Base-by-base conservation (phyloP, 1,284 basidiomycete genomes). In the Blastosporella zonata region DNA sequence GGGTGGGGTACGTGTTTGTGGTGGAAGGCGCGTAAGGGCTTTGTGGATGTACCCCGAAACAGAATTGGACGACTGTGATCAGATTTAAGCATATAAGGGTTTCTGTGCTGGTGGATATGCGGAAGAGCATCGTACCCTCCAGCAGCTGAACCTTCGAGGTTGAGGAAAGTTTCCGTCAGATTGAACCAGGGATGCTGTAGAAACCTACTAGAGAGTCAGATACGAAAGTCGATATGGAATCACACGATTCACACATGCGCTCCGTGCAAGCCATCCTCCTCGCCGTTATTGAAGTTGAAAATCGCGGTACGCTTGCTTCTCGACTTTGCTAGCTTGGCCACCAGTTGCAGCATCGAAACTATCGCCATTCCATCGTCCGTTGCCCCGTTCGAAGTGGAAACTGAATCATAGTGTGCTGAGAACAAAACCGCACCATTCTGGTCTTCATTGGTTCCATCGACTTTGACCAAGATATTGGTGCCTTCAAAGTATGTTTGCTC, bases 211-310 rank as follows among this genome's bases (percentile, higher is more conserved):
- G 6, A 34, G 2, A 46, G 23, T 39, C 13, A 34, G 10, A 40
- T 21, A 1, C 28, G 22, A 29, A n/a, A 27, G 27, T 13, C 29
- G 12, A n/a, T 29, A 2, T 39, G 7, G n/a, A 27, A 3, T 34
- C 43, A 9, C 17, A 18, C 27, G 23, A 69, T 78, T 59, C 66
- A 87, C 74, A 74, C 72, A 59, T 80, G 78, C 10, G 86, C 84
- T 17, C 89, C 89, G 55, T 84, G 74, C 55, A 90, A 62, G 28
- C 81, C 78, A 60, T 88, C 81, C 58, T 91, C 88, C 62, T 91
- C 89, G 1, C 83, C 88, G 52, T 91, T 90, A 63, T 91, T 91
- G 62, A 90, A 77, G 59, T 90, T 87, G 68, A 90, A 87, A 2
- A 91, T 65, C 3, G 83, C 81, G 0, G 84, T 87, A 33, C 80